These are phyloP conservation scores for Annulohypoxylon moriforme DNA, from an alignment of 495 filamentous ascomycete genomes.

Conservation along the genomic window DNA sequence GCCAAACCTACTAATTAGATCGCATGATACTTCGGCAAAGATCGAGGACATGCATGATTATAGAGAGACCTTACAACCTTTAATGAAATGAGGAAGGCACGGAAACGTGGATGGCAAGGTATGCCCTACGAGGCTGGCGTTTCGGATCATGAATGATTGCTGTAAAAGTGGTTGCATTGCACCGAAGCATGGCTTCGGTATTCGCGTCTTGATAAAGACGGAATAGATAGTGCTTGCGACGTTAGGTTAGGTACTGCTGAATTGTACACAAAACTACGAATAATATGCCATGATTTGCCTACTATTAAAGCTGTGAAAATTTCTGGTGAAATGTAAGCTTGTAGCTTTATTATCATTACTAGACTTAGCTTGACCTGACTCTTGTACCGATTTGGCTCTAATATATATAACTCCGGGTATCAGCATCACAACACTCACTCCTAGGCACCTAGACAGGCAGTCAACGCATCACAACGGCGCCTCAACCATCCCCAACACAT, in stretches of 20 bases:
- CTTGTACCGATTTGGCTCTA: not conserved
- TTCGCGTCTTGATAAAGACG: constrained; percentile 15
- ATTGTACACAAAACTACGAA: constrained; percentile 18
- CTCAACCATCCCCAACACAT: constrained; percentile 77
- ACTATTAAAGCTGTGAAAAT: not conserved
- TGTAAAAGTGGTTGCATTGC: constrained; percentile 20
- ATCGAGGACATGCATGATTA: constrained; percentile 7
- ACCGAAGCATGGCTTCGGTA: constrained; percentile 6
- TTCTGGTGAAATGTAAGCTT: not conserved
- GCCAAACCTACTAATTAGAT: constrained; percentile 53
- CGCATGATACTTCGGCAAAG: constrained; percentile 12
- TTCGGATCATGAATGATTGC: constrained; percentile 10
- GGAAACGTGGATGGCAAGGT: constrained; percentile 21
- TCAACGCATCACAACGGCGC: constrained; percentile 71
- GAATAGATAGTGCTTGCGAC: not conserved
- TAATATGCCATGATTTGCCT: constrained; percentile 3
- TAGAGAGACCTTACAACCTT: constrained; percentile 18
- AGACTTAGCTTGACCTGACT: no score
- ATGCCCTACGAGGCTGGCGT: constrained; percentile 38
- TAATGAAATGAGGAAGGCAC: constrained; percentile 30
- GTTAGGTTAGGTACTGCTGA: constrained; percentile 6
- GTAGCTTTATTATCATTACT: not conserved
- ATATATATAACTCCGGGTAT: constrained; percentile 36
- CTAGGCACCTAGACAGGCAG: not conserved
- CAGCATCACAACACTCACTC: not conserved